These are phyloP conservation scores for Serpula lacrymans DNA, from an alignment of 768 basidiomycete species.

Conservation along the genomic window DNA sequence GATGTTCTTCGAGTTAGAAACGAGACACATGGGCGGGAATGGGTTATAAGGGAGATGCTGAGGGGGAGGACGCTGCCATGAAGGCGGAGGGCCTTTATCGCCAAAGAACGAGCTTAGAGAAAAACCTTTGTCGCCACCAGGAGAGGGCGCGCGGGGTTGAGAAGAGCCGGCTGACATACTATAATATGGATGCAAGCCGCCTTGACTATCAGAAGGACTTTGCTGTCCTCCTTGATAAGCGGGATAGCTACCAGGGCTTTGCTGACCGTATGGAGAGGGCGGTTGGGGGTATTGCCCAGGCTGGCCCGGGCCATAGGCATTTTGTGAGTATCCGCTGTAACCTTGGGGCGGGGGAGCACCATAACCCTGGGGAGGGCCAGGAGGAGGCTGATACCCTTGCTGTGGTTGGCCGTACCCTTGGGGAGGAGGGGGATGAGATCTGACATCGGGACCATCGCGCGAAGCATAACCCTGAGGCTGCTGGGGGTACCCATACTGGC, in stretches of 20 bases:
- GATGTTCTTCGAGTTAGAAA: constrained; percentile 25
- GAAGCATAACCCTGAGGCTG: constrained; percentile 3
- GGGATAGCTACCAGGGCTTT: background rate
- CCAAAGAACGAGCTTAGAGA: constrained; percentile 25
- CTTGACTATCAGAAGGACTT: background rate
- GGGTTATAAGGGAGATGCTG: constrained; percentile 12
- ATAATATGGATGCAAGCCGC: constrained; percentile 1
- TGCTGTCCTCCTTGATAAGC: background rate
- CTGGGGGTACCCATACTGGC: too few species aligned
- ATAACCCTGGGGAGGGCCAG: background rate
- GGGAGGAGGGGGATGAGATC: constrained; percentile 5
- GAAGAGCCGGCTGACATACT: background rate
- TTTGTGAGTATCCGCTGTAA: too few species aligned
- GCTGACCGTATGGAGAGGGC: background rate
- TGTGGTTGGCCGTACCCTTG: constrained; percentile 4
- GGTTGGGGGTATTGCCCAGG: too few species aligned
- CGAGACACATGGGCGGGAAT: constrained; percentile 28
- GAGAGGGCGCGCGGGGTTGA: constrained; percentile 6
- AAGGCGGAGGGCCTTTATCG: constrained; percentile 18
- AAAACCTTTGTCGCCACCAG: constrained; percentile 2
- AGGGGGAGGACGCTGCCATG: constrained; percentile 22
- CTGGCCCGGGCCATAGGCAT: too few species aligned
- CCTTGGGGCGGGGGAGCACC: constrained; percentile 3
- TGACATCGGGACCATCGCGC: constrained; percentile 7
- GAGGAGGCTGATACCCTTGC: constrained; percentile 4